Evolutionary conservation across 768 basidiomycete species (phyloP), one percentile per base, ranked within the genome.

Genomic region (Russula foetens): DNA sequence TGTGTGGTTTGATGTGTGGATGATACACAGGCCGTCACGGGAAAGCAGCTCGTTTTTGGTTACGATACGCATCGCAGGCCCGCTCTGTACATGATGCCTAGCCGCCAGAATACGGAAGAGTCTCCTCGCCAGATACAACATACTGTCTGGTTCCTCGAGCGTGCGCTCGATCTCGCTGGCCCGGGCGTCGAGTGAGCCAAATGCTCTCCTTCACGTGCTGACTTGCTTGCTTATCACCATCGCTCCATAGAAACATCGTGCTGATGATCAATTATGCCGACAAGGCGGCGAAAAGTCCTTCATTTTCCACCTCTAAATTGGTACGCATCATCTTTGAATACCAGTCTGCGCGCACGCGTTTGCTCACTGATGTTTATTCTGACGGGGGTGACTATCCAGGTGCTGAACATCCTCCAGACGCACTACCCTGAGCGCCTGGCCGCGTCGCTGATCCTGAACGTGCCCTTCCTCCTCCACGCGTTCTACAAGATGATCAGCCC

Each of bases 351-450:
- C 43, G n/a, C 11, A 44, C 12, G 14, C 33, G 35, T 8, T 21
- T 58, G 31, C 39, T 58, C 33, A 49, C 44, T 14, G 3, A 28
- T 26, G 7, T 31, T 23, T 23, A 7, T 44, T 39, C 17, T 15
- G 21, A 14, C 48, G 9, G 49, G 33, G 31, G 31, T n/a, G 51
- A 49, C 26, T 57, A 39, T n/a, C 14, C 47, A 71, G 69, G 68
- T 71, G 28, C 57, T 73, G 3, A 67, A 78, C 70, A 86, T 90
- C 66, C 76, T 92, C 15, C 90, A 92, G 67, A 80, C 83, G 24
- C 90, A 93, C 69, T 93, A 92, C 67, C 91, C 91, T 0, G 93
- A 96, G 70, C 84, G 93, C 4, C 83, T 96, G 35, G 91, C 90
- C 29, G 70, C 71, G 29, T 81, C 90, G 1, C 72, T 91, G 45